Percentiles rank a stretch among this genome's conserved stretches.
Conservation (phyloP, 2,329 filamentous ascomycete species). For the Penicillium italicum region DNA sequence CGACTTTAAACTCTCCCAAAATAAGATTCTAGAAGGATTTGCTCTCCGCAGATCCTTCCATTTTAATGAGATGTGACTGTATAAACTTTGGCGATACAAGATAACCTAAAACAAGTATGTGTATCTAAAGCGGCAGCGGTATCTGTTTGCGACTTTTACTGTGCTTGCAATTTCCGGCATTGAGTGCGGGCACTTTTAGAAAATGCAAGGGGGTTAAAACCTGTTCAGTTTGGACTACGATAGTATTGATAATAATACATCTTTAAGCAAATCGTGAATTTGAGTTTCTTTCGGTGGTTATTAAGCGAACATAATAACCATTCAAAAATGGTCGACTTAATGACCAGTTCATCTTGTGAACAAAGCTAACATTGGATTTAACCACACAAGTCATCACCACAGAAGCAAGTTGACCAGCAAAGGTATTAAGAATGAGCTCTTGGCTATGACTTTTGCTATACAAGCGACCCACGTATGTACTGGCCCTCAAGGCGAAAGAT, state of each 20-base stretch:
- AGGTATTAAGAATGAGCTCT: background rate
- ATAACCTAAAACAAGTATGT: background rate
- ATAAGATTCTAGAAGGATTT: too few relatives aligned
- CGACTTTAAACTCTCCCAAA: too few relatives aligned
- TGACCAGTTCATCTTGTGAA: background rate
- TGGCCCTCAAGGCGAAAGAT: background rate
- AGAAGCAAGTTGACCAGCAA: background rate
- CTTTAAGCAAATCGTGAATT: background rate
- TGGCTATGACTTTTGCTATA: background rate
- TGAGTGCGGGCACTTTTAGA: background rate
- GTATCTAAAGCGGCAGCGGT: background rate
- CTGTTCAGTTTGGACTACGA: background rate
- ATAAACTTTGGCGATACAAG: too few relatives aligned
- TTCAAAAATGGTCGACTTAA: background rate
- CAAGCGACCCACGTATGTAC: background rate
- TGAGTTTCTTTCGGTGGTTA: background rate
- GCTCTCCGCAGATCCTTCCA: too few relatives aligned
- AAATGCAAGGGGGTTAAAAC: background rate
- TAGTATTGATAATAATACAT: background rate
- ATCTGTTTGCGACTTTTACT: background rate
- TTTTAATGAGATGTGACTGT: too few relatives aligned
- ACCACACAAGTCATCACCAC: background rate
- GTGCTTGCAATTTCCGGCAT: background rate
- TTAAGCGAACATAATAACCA: background rate
- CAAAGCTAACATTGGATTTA: background rate